Evolutionary conservation across 768 basidiomycete genomes (phyloP).

Genomic region (Agaricus bisporus): DNA sequence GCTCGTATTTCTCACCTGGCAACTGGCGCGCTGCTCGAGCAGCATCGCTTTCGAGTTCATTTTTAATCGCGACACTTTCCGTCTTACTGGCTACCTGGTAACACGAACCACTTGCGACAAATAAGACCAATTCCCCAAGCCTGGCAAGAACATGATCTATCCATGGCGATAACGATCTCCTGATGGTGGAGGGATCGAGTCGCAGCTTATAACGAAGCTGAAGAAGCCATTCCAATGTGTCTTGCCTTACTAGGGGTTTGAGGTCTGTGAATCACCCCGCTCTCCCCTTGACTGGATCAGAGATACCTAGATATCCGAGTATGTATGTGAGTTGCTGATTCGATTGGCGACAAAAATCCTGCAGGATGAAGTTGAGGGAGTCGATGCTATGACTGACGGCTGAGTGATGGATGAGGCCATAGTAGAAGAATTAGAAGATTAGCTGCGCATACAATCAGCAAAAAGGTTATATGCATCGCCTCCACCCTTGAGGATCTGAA

Average conservation of each 20-base stretch:
- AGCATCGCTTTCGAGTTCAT: conserved; percentile 43
- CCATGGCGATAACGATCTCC: background rate
- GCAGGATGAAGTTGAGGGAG: background rate
- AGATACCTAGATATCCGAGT: background rate
- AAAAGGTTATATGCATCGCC: background rate
- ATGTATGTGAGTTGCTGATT: background rate
- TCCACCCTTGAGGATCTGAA: background rate
- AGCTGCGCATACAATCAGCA: conserved; percentile 2
- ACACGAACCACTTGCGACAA: conserved; percentile 10
- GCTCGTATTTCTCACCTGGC: conserved; percentile 39
- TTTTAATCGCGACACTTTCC: conserved; percentile 21
- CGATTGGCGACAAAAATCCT: background rate
- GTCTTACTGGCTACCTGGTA: background rate
- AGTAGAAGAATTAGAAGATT: background rate
- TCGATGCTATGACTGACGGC: background rate
- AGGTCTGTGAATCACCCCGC: too few relatives aligned
- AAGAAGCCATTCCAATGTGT: conserved; percentile 9
- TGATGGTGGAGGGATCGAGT: background rate
- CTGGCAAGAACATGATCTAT: conserved; percentile 3
- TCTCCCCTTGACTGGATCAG: background rate
- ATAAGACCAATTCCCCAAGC: conserved; percentile 2
- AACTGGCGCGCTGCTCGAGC: conserved; percentile 60
- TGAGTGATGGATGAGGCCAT: background rate
- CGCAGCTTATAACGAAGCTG: conserved; percentile 7
- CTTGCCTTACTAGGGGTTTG: conserved; percentile 8